Conservation (phyloP, 2,329 filamentous ascomycete genomes). For the Botrytis porri region DNA sequence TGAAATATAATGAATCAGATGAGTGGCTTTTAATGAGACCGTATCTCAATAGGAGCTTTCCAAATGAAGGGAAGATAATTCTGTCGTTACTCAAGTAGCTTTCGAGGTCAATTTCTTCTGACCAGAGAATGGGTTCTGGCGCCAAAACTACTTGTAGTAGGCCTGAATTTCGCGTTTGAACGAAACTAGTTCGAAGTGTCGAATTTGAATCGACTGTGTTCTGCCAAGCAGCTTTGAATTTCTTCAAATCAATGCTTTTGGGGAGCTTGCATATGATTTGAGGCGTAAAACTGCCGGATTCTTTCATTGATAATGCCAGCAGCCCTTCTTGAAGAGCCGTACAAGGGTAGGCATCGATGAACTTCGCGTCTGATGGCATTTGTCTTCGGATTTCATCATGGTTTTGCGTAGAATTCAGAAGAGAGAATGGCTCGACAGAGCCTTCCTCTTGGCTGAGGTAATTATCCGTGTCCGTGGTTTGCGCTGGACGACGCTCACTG, state of each 20-base stretch:
- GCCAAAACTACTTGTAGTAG: conserved; percentile 24
- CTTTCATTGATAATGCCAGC: conserved; percentile 38
- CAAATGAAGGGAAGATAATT: conserved; percentile 3
- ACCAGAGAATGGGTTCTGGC: conserved; percentile 12
- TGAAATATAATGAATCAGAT: conserved; percentile 41
- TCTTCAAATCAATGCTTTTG: conserved; percentile 23
- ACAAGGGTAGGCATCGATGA: conserved; percentile 40
- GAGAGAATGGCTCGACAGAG: conserved; percentile 4
- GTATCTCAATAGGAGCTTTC: conserved; percentile 24
- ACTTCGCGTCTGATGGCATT: background rate
- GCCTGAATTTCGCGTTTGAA: conserved; percentile 20
- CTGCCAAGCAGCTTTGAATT: conserved; percentile 35
- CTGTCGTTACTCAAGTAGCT: conserved; percentile 3
- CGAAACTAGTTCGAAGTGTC: conserved; percentile 39
- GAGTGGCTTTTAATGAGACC: background rate
- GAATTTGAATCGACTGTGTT: conserved; percentile 26
- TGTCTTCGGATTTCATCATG: conserved; percentile 12
- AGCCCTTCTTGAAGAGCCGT: conserved; percentile 41
- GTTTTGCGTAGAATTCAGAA: background rate
- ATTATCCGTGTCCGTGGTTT: background rate
- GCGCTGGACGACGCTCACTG: background rate
- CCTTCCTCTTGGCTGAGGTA: background rate
- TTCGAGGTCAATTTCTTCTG: background rate
- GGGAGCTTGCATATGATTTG: conserved; percentile 30
- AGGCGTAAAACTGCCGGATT: conserved; percentile 38